These are phyloP conservation scores for Ustilago esculenta DNA, from an alignment of 1,284 basidiomycete genomes.

Conservation along the genomic window DNA sequence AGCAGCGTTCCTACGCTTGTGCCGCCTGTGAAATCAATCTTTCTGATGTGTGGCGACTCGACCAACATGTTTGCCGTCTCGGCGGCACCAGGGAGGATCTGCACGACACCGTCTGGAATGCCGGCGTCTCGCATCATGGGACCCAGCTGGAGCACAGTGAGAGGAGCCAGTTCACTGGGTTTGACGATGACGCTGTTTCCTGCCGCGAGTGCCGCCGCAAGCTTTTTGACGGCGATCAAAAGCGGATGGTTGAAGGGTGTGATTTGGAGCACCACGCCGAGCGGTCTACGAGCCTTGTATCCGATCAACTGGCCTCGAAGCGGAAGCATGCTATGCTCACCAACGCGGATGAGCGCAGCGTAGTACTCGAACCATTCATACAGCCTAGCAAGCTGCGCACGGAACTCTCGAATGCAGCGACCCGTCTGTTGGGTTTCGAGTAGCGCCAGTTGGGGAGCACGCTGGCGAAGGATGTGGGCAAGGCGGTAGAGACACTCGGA, in stretches of 20 bases:
- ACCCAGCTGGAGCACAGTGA: conserved; percentile 79
- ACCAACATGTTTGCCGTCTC: too few species aligned
- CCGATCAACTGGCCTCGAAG: conserved; percentile 80
- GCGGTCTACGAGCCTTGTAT: conserved; percentile 78
- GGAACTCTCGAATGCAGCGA: conserved; percentile 31
- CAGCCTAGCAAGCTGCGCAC: conserved; percentile 28
- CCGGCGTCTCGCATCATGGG: conserved; percentile 75
- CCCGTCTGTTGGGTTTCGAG: conserved; percentile 31
- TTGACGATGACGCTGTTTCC: conserved; percentile 79
- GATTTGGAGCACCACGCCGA: conserved; percentile 84
- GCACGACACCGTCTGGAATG: conserved; percentile 79
- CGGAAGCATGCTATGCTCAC: conserved; percentile 69
- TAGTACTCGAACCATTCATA: conserved; percentile 43
- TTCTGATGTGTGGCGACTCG: too few species aligned
- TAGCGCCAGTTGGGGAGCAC: conserved; percentile 20
- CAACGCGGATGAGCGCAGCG: conserved; percentile 11
- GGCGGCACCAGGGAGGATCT: too few species aligned
- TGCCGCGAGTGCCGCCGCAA: conserved; percentile 82
- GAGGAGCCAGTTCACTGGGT: conserved; percentile 81
- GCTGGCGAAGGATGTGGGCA: conserved; percentile 17
- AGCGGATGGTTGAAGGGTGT: conserved; percentile 70
- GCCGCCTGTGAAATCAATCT: conserved; percentile 84
- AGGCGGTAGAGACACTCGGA: conserved; percentile 24
- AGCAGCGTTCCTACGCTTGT: conserved; percentile 78
- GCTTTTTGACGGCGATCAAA: conserved; percentile 84